Conservation (phyloP, 805 yeast species). For the Lachancea fermentati region DNA sequence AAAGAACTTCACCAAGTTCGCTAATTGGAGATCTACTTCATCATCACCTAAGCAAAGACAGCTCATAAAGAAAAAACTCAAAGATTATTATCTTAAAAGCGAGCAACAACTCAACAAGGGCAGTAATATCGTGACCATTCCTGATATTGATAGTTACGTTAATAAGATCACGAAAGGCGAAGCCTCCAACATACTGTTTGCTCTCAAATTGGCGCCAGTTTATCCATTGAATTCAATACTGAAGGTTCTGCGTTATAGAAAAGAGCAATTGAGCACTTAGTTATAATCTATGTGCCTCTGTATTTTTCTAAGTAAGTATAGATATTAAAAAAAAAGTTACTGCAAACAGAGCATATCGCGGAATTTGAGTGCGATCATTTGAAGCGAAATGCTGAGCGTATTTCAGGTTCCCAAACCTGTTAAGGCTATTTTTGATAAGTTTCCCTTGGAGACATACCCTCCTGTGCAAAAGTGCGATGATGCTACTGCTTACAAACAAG, state of each 20-base stretch:
- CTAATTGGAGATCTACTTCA: conserved; percentile 30
- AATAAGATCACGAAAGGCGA: conserved; percentile 23
- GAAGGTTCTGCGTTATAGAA: conserved; percentile 15
- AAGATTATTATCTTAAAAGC: neutral
- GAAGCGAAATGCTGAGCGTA: conserved; percentile 3
- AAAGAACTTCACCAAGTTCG: conserved; percentile 22
- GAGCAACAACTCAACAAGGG: neutral
- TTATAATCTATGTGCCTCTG: too few relatives aligned
- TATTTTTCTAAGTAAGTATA: too few relatives aligned
- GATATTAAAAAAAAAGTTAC: too few relatives aligned
- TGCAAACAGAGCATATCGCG: too few relatives aligned
- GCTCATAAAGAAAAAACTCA: conserved; percentile 11
- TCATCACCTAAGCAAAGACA: conserved; percentile 28
- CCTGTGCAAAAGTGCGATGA: conserved; percentile 31
- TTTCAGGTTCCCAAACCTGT: conserved; percentile 38
- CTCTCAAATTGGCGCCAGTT: conserved; percentile 25
- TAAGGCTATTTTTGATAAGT: conserved; percentile 41
- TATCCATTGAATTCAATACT: conserved; percentile 22
- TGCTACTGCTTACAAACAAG: conserved; percentile 22
- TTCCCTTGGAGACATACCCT: conserved; percentile 45
- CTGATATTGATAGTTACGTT: conserved; percentile 10
- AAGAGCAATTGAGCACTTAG: too few relatives aligned
- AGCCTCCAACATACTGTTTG: conserved; percentile 26
- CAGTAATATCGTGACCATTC: too few relatives aligned
- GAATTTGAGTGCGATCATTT: too few relatives aligned